Evolutionary conservation across 441 rosid species (phyloP), one percentile per base, ranked within the genome.

Genomic region (Adansonia madagascariensis): DNA sequence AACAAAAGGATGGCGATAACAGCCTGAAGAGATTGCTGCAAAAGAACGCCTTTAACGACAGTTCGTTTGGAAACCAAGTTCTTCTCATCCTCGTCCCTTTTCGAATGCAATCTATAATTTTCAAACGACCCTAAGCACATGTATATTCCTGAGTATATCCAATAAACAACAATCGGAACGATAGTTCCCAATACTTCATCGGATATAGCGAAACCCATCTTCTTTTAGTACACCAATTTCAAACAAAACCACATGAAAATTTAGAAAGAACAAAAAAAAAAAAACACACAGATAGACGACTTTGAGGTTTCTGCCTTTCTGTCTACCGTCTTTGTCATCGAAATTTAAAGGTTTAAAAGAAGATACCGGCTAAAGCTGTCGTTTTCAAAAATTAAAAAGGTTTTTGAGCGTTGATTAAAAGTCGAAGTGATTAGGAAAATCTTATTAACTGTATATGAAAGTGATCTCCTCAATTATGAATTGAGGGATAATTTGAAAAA

Each of bases 11-110:
- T 87, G 17, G 98, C 94, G 7, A 94, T 95, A 59, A 88, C 55
- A 75, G 95, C 98, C 83, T 94, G 98, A 73, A 92, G 74, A 41
- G 82, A 17, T 84, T 94, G 98, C 15, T 94, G 97, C 75, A 92
- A 88, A 81, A 94, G 88, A 82, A 94, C 97, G 4, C 98, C 95
- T 78, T 84, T 91, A 10, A 92, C 86, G 59, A 94, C 98, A 22
- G 87, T 76, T 8, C 41, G 56, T 77, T 90, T 91, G 14, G 98
- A 90, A 57, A 90, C 95, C 85, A 89, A 90, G 82, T 94, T 94
- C 84, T 91, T 94, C 82, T 84, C 87, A 73, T 92, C 91, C 75
- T 94, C 97, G n/a, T 94, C 98, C 24, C 75, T 82, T 79, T 85
- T 90, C 1, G 92, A 78, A 62, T 94, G 98, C 85, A 94, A 81